These are phyloP conservation scores for Peniophora sp. DNA, from an alignment of 1,284 basidiomycete species.

Conservation along the genomic window DNA sequence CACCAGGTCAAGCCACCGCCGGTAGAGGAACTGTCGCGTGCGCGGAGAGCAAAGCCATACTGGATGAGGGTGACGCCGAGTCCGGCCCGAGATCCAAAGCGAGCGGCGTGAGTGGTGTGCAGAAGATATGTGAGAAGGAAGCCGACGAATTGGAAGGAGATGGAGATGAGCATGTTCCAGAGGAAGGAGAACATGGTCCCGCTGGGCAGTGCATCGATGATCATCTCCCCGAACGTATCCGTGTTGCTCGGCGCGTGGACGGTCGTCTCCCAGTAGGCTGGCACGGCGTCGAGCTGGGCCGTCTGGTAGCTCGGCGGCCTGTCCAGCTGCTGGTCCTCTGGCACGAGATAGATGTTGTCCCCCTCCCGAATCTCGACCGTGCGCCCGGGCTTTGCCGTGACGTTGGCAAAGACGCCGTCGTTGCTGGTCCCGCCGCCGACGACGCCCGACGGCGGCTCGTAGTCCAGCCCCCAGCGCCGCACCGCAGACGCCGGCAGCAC, in stretches of 20 bases:
- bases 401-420: slow-evolving; percentile 95
- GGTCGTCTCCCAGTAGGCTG: slow-evolving; percentile 97
- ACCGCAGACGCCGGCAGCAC: slow-evolving; percentile 46
- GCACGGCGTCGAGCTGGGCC: slow-evolving; percentile 90
- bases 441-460: slow-evolving; percentile 35
- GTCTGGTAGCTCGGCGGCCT: slow-evolving; percentile 85
- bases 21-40: slow-evolving; percentile 23
- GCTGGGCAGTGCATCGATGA: slow-evolving; percentile 72
- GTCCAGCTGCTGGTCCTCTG: slow-evolving; percentile 75
- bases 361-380: slow-evolving; percentile 56
- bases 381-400: slow-evolving; percentile 82
- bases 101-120: slow-evolving; percentile 92
- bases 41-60: slow-evolving; percentile 83
- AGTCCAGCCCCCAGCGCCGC: slow-evolving; percentile 39
- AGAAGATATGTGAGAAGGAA: slow-evolving; percentile 93
- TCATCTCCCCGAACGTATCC: slow-evolving; percentile 51
- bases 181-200: slow-evolving; percentile 81
- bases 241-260: slow-evolving; percentile 72
- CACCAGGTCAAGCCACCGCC: slow-evolving; percentile 19
- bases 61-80: slow-evolving; percentile 94
- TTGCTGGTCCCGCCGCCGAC: slow-evolving; percentile 75
- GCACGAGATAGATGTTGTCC: slow-evolving; percentile 66
- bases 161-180: slow-evolving; percentile 90
- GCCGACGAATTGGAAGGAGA: slow-evolving; percentile 96
- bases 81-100: slow-evolving; percentile 90